Percentiles rank a stretch among this genome's conserved stretches.
phyloP scores from a whole-genome alignment of 2,329 filamentous ascomycete species.

The Fusarium xylarioides region DNA sequence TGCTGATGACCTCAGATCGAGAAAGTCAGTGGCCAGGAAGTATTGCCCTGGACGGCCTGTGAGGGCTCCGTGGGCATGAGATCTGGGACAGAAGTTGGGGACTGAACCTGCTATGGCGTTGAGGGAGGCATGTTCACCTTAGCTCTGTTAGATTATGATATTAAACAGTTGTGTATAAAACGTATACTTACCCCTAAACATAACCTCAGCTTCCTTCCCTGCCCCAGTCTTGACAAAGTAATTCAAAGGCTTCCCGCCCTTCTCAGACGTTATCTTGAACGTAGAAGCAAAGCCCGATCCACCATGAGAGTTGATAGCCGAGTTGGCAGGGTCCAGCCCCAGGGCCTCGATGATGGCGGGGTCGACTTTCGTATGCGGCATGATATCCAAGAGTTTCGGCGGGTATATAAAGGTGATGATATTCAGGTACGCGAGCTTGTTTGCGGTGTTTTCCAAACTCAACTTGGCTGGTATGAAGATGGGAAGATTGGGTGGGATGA shows the following conservation, averaged over 20 bases:
- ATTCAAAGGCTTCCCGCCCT: slow-evolving; percentile 59
- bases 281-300: slow-evolving; percentile 76
- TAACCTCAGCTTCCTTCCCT: slow-evolving; percentile 67
- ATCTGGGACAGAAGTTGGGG: slow-evolving; percentile 78
- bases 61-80: slow-evolving; percentile 75
- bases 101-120: slow-evolving; percentile 80
- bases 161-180: neutral
- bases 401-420: neutral
- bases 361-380: slow-evolving; percentile 28
- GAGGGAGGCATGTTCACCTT: slow-evolving; percentile 85
- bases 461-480: neutral
- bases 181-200: slow-evolving; percentile 70
- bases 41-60: slow-evolving; percentile 59
- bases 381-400: neutral
- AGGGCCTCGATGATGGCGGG: slow-evolving; percentile 49
- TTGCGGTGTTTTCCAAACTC: neutral
- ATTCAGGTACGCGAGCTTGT: neutral
- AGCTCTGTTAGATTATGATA: slow-evolving; percentile 5
- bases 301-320: slow-evolving; percentile 68
- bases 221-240: slow-evolving; percentile 79
- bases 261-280: slow-evolving; percentile 61
- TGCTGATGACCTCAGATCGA: slow-evolving; percentile 66
- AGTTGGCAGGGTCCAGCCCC: slow-evolving; percentile 68
- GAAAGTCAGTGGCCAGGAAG: slow-evolving; percentile 81
- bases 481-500: slow-evolving; percentile 31